Base-by-base conservation (phyloP, 1,139 yeast genomes). In the Suhomyces taliae region DNA sequence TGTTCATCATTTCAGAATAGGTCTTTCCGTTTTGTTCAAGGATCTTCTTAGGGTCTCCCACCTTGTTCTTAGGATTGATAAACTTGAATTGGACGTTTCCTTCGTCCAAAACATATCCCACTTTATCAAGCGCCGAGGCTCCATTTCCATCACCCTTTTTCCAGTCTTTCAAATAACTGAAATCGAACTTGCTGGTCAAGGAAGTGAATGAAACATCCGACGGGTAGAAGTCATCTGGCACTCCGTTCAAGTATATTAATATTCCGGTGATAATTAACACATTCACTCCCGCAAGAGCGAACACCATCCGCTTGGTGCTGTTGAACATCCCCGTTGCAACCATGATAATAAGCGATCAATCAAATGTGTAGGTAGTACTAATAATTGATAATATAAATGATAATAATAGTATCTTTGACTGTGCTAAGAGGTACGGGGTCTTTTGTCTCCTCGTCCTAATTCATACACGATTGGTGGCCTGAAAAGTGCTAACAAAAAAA, bases 1-100 rank as follows among this genome's bases (percentile, higher is more conserved):
- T 48, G 4, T 56, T 50, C 52, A 79, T 51, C 10, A 76, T 60
- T 1, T 63, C 53, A 14, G 65, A 56, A 52, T 79, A 73, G 4
- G 60, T 51, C 8, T 68, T 47, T 38, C 54, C 59, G 55, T 80
- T 79, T 8, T 54, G 49, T 12, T 63, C 51, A 27, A 77, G 58
- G 4, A 76, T 62, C 35, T 67, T 60, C 39, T 71, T 54, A 7
- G 61, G 61, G 14, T 36, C 39, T 0, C 74, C 76, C 8, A 48
- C 37, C 48, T 65, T 69, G 8, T 56, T 49, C 46, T 59, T 61
- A 2, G 66, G 65, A 49, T 73, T 71, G 24, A 61, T 48, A 50
- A 66, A 74, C 47, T 64, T 54, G 51, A 75, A 69, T 40, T 62
- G 49, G n/a, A 73, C 78, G 44, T 70, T 60, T n/a, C 53, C 52